Evolutionary conservation across 805 yeast species (phyloP).

Genomic region (Ogataea trehaloabstinens): DNA sequence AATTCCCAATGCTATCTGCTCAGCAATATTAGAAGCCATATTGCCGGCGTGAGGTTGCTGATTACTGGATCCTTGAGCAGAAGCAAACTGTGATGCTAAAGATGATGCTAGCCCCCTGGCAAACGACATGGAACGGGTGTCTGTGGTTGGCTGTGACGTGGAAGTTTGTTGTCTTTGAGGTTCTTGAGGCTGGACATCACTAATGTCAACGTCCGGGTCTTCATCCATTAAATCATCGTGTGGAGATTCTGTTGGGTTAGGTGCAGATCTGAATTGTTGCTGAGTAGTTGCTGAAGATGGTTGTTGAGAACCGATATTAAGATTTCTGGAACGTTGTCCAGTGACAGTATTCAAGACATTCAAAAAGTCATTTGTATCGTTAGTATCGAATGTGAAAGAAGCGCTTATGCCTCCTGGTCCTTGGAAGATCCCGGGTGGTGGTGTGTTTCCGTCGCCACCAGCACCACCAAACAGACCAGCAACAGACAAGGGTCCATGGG

Average conservation of each 20-base stretch:
- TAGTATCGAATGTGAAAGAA: slow-evolving; percentile 9
- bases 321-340: not conserved
- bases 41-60: not conserved
- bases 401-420: slow-evolving; percentile 7
- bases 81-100: slow-evolving; percentile 10
- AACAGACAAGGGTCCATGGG: slow-evolving; percentile 15
- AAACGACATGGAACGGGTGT: slow-evolving; percentile 10
- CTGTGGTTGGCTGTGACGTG: not conserved
- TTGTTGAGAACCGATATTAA: not conserved
- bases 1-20: slow-evolving; percentile 18
- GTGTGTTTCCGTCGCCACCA: not conserved
- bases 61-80: slow-evolving; percentile 1
- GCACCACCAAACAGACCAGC: slow-evolving; percentile 12
- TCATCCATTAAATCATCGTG: slow-evolving; percentile 14
- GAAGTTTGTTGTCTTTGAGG: slow-evolving; percentile 2
- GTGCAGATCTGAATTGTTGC: not conserved
- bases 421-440: not conserved
- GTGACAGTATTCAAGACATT: slow-evolving; percentile 3
- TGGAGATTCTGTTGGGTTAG: not conserved
- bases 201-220: slow-evolving; percentile 16
- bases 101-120: slow-evolving; percentile 15
- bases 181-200: slow-evolving; percentile 8
- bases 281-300: not conserved
- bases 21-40: slow-evolving; percentile 10
- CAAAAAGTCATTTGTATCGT: slow-evolving; percentile 5